Percentiles rank a stretch among this genome's conserved stretches.
Evolutionary conservation across 805 yeast genomes (phyloP).

Genomic region (Wickerhamomyces chaumierensis): DNA sequence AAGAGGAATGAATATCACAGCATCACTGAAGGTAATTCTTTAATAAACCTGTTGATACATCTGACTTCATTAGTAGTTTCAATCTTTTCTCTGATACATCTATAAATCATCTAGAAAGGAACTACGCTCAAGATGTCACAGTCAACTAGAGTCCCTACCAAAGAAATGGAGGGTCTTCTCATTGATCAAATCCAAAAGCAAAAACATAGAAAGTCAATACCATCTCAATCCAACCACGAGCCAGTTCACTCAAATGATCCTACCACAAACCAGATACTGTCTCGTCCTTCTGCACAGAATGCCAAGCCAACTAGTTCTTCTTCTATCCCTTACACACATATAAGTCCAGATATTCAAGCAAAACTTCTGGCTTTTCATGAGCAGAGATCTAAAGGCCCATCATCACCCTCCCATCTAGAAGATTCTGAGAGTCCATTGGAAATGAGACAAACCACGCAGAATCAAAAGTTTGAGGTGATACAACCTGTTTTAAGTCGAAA

Average conservation of each 20-base stretch:
- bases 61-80: too few species aligned
- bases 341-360: conserved; percentile 77
- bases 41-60: too few species aligned
- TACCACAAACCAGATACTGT: too few species aligned
- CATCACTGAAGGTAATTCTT: too few species aligned
- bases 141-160: background rate
- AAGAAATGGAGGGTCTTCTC: background rate
- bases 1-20: too few species aligned
- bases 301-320: conserved; percentile 17
- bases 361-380: conserved; percentile 81
- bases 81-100: too few species aligned
- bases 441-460: background rate
- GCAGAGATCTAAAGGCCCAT: conserved; percentile 29
- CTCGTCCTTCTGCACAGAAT: background rate
- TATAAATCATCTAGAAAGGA: too few species aligned
- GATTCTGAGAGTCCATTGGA: background rate
- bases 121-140: background rate
- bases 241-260: too few species aligned
- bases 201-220: too few species aligned
- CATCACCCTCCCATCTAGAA: background rate
- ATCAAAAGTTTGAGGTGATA: too few species aligned
- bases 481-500: background rate
- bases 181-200: background rate
- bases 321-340: conserved; percentile 20
- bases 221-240: too few species aligned